Evolutionary conservation across 106 monocot genomes (phyloP).

Genomic region (Dendrobium officinale): DNA sequence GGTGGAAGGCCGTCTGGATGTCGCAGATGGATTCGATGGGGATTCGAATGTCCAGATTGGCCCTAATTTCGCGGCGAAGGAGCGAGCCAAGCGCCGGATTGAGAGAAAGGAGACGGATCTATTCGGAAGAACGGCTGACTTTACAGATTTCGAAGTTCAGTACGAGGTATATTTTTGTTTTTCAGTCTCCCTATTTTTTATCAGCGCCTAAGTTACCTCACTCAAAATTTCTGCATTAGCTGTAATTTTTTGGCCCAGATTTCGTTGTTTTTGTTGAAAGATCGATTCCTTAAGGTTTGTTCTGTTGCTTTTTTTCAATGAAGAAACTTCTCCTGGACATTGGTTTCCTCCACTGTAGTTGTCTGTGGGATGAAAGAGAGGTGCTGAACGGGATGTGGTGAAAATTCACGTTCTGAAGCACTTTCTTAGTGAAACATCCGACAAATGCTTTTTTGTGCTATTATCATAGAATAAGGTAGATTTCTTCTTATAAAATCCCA

Average conservation of each 20-base stretch:
- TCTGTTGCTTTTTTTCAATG: neutral
- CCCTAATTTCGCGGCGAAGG: constrained; percentile 48
- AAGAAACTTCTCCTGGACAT: no score
- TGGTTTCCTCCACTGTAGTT: no score
- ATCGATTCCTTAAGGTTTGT: neutral
- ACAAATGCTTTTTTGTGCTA: neutral
- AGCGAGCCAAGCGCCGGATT: constrained; percentile 58
- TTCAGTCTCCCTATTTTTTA: neutral
- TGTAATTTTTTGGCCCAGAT: neutral
- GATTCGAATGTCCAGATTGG: constrained; percentile 20
- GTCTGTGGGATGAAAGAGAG: neutral
- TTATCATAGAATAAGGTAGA: neutral
- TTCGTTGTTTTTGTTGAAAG: neutral
- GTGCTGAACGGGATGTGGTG: neutral
- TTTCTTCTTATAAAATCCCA: neutral
- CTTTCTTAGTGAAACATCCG: neutral
- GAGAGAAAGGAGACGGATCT: constrained; percentile 43
- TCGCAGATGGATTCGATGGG: constrained; percentile 8
- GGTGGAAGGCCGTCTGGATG: constrained; percentile 6
- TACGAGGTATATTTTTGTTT: constrained; percentile 46
- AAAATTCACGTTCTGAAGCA: neutral
- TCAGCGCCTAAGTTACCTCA: neutral
- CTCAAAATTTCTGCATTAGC: no score
- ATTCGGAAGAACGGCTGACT: constrained; percentile 16
- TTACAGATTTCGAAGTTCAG: constrained; percentile 46